Base-by-base conservation (phyloP, 2,329 filamentous ascomycete species). In the Triangularia setosa region DNA sequence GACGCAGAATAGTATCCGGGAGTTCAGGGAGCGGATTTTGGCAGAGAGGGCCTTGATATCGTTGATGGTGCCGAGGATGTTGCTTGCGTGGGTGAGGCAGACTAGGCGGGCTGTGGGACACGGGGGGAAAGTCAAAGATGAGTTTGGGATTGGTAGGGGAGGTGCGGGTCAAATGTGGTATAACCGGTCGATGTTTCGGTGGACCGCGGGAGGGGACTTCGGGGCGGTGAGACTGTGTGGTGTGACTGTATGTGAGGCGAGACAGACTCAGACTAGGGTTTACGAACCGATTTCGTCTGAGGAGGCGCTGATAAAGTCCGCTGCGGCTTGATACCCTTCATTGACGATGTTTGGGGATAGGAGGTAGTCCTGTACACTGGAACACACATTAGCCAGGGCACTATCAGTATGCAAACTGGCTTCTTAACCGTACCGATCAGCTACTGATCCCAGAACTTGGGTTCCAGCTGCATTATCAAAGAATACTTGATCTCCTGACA, bases 391-490 rank as follows among this genome's bases (percentile, higher is more conserved):
- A 63, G 62, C 48, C 2, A n/a, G 25, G 2, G 4, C 16, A 27
- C 11, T 25, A 5, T 16, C 18, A 23, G 23, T 6, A 16, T 27
- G 23, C 0, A 23, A 44, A 23, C 21, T 24, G 21, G 24, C 4
- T 52, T n/a, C 21, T 54, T 8, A 21, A 76, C 12, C 18, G 16
- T 74, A 90, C 87, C 84, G 83, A 62, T 90, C 83, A 64, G 89
- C 86, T 16, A 91, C 91, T 16, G 82, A 79, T 25, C 84, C 84
- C 3, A 93, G 77, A 1, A 86, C 82, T 72, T 93, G 90, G 72
- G 87, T 91, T 40, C 90, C 90, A 18, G 90, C 90, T 11, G 90
- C 91, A 73, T 93, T 93, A 73, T 94, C 90, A 69, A 93, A 84
- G 73, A 85, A 92, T 58, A 93, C 81, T 71, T 92, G 89, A 56